Evolutionary conservation across 75 land plant species (phyloP).

Genomic region (Picea glauca): DNA sequence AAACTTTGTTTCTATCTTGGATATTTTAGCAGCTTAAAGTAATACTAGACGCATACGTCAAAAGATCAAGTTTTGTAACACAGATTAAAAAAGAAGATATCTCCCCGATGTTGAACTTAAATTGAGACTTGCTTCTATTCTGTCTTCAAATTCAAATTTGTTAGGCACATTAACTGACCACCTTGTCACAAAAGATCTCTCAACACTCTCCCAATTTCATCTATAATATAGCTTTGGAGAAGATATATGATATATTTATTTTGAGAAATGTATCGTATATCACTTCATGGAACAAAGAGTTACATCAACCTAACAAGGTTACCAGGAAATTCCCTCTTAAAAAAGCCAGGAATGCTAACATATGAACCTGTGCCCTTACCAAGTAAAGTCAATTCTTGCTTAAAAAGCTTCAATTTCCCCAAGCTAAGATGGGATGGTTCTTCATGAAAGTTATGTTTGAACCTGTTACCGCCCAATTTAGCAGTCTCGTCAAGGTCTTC

Average conservation of each 20-base stretch:
- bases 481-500: no score
- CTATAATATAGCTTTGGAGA: not conserved
- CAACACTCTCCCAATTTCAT: not conserved
- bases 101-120: not conserved
- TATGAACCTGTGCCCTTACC: no score
- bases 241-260: not conserved
- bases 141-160: not conserved
- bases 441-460: no score
- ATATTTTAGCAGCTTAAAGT: not conserved
- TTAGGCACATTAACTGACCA: not conserved
- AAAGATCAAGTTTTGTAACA: not conserved
- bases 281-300: not conserved
- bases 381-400: no score
- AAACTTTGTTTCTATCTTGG: not conserved
- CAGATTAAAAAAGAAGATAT: not conserved
- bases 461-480: no score
- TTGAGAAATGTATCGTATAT: not conserved
- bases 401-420: no score
- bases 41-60: not conserved
- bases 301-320: not conserved
- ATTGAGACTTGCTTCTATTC: not conserved
- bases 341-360: not conserved
- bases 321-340: not conserved
- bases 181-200: no score
- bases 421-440: no score